Conservation (phyloP, 805 yeast species). For the Wickerhamiella slavikovae region DNA sequence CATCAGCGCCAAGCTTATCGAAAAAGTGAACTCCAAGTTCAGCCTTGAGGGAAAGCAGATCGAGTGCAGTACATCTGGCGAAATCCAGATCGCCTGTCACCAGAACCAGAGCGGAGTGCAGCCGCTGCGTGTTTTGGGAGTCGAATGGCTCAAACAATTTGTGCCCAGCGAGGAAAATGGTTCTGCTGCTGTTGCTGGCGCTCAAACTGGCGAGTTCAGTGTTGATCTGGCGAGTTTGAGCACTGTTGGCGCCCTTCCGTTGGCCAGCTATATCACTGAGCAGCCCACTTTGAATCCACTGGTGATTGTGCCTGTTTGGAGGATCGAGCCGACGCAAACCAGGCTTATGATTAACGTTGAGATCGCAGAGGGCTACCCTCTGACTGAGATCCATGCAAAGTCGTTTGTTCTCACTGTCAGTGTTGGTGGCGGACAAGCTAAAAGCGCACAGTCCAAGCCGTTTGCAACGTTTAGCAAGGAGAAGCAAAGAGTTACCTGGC, state of each 20-base stretch:
- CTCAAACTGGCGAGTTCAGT: not conserved
- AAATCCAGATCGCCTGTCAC: constrained; percentile 33
- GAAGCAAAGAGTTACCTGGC: constrained; percentile 73
- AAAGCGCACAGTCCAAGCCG: constrained; percentile 74
- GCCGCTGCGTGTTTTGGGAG: constrained; percentile 1
- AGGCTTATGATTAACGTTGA: constrained; percentile 59
- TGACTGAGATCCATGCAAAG: constrained; percentile 26
- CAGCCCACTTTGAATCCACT: constrained; percentile 35
- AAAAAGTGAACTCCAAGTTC: constrained; percentile 1
- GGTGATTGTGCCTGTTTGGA: constrained; percentile 67
- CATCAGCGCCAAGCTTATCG: not conserved
- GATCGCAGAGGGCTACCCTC: constrained; percentile 29
- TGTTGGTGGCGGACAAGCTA: constrained; percentile 33
- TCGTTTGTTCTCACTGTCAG: constrained; percentile 43
- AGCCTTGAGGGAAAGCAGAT: too few relatives aligned
- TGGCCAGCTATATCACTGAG: constrained; percentile 46
- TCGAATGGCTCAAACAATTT: not conserved
- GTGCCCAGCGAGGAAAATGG: not conserved
- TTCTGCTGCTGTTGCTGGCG: not conserved
- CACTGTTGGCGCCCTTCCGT: not conserved
- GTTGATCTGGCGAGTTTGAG: not conserved
- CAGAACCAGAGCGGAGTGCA: constrained; percentile 6
- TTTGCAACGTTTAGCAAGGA: constrained; percentile 81
- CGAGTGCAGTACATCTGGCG: constrained; percentile 64
- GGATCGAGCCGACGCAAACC: constrained; percentile 66